A percentile compares a stretch with the other conserved stretches of the same genome.
phyloP scores from a whole-genome alignment of 2,329 filamentous ascomycete genomes.

The Trichocomaceae sp. region DNA sequence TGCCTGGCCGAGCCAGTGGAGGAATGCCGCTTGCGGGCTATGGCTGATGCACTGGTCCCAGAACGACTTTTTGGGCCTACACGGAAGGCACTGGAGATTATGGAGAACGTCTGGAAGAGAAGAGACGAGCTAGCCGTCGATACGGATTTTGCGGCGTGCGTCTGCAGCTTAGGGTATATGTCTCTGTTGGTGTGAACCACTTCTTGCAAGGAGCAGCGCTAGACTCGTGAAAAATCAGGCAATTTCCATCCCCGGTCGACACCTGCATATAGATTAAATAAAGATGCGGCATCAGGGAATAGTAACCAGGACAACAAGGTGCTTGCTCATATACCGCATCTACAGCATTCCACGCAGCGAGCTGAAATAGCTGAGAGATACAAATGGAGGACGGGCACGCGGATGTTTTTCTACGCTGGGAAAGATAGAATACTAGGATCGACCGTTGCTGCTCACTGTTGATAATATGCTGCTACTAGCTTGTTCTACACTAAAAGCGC shows the following conservation, averaged over 20 bases:
- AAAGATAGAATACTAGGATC: not conserved
- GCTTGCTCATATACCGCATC: not conserved
- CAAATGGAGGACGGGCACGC: not conserved
- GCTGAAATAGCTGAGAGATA: not conserved
- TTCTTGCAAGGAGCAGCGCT: no score
- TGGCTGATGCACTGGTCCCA: constrained; percentile 17
- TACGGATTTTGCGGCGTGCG: not conserved
- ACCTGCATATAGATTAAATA: no score
- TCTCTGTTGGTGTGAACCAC: not conserved
- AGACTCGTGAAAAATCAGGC: no score
- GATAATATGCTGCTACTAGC: no score
- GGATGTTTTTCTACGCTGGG: not conserved
- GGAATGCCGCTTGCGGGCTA: constrained; percentile 18
- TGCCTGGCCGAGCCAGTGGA: constrained; percentile 18
- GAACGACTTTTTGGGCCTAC: constrained; percentile 20
- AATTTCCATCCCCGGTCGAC: no score
- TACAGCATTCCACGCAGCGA: not conserved
- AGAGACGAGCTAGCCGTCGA: not conserved
- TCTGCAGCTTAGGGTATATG: not conserved
- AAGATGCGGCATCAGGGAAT: not conserved
- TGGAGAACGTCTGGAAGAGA: constrained; percentile 30
- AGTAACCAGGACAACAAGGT: not conserved
- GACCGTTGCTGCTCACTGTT: not conserved
- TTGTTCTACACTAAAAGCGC: no score
- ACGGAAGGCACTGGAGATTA: constrained; percentile 27